These are phyloP conservation scores for Cenococcum geophilum DNA, from an alignment of 495 filamentous ascomycete species.

Conservation along the genomic window DNA sequence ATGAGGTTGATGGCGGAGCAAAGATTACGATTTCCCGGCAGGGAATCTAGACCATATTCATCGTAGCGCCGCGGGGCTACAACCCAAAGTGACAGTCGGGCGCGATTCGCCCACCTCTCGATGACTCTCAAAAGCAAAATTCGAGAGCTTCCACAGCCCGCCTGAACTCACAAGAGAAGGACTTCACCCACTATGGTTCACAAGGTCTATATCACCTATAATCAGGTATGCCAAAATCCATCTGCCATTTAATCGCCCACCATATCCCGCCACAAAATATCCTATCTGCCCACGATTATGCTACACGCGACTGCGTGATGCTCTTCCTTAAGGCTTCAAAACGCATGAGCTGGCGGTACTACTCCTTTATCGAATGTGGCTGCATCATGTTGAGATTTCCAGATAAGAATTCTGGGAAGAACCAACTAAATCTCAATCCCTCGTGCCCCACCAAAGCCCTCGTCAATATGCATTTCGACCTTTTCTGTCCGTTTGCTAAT, in stretches of 20 bases:
- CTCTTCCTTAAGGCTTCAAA: not conserved
- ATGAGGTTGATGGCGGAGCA: not conserved
- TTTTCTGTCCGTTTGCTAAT: slow-evolving; percentile 3
- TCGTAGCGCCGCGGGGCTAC: not conserved
- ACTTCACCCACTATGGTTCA: slow-evolving; percentile 60
- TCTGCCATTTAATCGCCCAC: not conserved
- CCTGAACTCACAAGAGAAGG: not conserved
- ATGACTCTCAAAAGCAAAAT: slow-evolving; percentile 17
- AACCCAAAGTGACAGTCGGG: slow-evolving; percentile 2
- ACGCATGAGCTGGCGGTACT: not conserved
- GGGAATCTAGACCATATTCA: not conserved
- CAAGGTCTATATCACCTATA: slow-evolving; percentile 93
- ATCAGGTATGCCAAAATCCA: slow-evolving; percentile 61
- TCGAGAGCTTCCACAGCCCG: slow-evolving; percentile 18
- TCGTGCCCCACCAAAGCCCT: slow-evolving; percentile 6
- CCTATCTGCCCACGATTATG: not conserved
- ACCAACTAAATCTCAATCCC: not conserved
- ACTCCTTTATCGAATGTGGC: not conserved
- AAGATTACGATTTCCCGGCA: not conserved
- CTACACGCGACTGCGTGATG: not conserved
- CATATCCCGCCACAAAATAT: not conserved
- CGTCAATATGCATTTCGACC: slow-evolving; percentile 8
- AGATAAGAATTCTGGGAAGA: slow-evolving; percentile 2
- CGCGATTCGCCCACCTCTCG: slow-evolving; percentile 4
- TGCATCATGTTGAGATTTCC: not conserved